Evolutionary conservation across 768 basidiomycete genomes (phyloP), one percentile per base, ranked within the genome.

Genomic region (Lanmaoa rubissima): DNA sequence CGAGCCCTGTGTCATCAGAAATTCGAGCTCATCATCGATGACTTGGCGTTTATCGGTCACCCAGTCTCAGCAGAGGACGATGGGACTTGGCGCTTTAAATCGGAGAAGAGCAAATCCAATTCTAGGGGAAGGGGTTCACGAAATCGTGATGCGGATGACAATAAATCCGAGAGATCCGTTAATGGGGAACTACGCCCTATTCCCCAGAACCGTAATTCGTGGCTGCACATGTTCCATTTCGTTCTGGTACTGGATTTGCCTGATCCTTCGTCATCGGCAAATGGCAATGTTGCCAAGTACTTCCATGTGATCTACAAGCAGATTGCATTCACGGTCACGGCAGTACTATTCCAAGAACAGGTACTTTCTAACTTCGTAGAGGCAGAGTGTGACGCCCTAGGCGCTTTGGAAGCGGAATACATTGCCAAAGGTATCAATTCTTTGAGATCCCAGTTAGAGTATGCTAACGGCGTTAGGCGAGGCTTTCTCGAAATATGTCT

Each of bases 11-110:
- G 94, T 65, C 93, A 99, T 72, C 91, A 93, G 70, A 92, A 92
- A 66, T 98, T 97, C 67, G 94, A 96, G 69, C 82, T 99, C 32
- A 74, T 92, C 40, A 88, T 97, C 26, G 94, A 98, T 68, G 88
- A 94, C 64, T 79, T 98, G 26, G 91, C 86, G 6, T 98, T 98
- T 70, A 80, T 98, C 43, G 97, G 97, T 0, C 95, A 98, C 70
- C 97, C 96, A 2, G 94, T 98, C 3, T 90, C 88, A 67, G 83
- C 82, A 12, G 88, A 90, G 51, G 65, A 76, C 31, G 86, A 88
- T 61, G 90, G 88, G 1, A 76, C 67, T 14, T 94, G 94, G 93
- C 76, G 77, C 40, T 91, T 91, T 69, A 84, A 80, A 66, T 75
- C 77, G n/a, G 87, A 88, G 63, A 84, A 80, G 60, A 61, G 67